Evolutionary conservation across 129 eudicot genomes (phyloP).

Genomic region (Saposhnikovia divaricata): DNA sequence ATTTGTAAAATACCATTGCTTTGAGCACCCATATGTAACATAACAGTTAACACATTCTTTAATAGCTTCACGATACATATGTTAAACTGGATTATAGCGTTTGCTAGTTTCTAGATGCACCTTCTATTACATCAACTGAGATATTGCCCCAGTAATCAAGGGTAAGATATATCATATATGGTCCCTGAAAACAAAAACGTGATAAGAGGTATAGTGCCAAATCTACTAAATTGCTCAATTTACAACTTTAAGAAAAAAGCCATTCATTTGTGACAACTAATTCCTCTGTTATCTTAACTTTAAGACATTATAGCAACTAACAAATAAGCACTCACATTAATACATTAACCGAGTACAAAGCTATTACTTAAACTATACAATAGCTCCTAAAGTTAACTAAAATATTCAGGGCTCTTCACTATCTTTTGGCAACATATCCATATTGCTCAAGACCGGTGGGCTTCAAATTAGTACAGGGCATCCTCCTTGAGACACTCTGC

Average conservation of each 20-base stretch:
- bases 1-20: neutral
- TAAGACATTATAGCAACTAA: neutral
- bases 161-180: neutral
- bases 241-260: neutral
- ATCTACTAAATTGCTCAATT: neutral
- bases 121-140: neutral
- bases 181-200: neutral
- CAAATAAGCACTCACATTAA: neutral
- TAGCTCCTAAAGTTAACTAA: neutral
- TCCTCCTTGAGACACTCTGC: constrained; percentile 56
- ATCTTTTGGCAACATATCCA: neutral
- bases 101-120: neutral
- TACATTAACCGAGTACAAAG: neutral
- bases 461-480: constrained; percentile 28
- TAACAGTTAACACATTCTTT: neutral
- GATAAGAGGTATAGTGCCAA: neutral
- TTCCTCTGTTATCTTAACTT: neutral
- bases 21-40: neutral
- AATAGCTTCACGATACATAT: neutral
- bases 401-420: neutral
- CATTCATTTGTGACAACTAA: neutral
- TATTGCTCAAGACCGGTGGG: neutral
- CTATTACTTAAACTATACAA: neutral
- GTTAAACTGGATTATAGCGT: neutral
- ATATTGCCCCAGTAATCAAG: neutral